Evolutionary conservation across 768 basidiomycete species (phyloP), one percentile per base, ranked within the genome.

Genomic region (Lactarius akahatsu): DNA sequence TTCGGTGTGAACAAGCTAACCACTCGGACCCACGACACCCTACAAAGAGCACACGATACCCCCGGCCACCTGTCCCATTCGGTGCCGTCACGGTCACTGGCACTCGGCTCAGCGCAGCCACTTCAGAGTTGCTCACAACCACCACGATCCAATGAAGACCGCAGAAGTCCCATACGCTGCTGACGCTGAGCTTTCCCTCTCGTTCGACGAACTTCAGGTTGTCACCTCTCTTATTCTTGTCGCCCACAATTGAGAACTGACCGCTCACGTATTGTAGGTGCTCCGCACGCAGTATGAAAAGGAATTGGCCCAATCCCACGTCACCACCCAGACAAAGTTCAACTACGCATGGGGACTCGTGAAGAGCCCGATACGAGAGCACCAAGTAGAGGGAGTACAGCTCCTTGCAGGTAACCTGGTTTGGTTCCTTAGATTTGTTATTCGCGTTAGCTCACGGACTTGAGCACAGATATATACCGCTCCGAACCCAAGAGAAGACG

Each of bases 321-420:
- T 97, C 65, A 94, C 93, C 11, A 85, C 89, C 8, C 97, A 99
- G 79, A 96, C 95, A 47, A 96, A 94, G 76, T 99, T 99, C 81
- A 98, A 98, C 80, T 96, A 90, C 77, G 86, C 93, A 47, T 97
- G 96, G 96, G 96, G 96, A 2, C 81, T 96, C 38, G 92, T 98
- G 61, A 98, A 98, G 81, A 93, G 92, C 72, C 91, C 91, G 15
- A 77, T 85, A 71, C 83, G 85, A 50, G 89, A 92, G 36, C 85
- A 97, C 72, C 95, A 98, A 73, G 91, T 90, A 0, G 92, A 97
- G 74, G 97, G 97, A 26, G 94, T 98, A 57, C 86, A 86, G 69
- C 74, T 98, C 55, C 80, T 99, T 63, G 94, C 96, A 86, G 96
- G 96, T 88, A 72, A 26, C 41, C 11, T 1, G 20, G 10, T 18